Base-by-base conservation (phyloP, 257 asterid genomes). In the Solanum gracilifrons region DNA sequence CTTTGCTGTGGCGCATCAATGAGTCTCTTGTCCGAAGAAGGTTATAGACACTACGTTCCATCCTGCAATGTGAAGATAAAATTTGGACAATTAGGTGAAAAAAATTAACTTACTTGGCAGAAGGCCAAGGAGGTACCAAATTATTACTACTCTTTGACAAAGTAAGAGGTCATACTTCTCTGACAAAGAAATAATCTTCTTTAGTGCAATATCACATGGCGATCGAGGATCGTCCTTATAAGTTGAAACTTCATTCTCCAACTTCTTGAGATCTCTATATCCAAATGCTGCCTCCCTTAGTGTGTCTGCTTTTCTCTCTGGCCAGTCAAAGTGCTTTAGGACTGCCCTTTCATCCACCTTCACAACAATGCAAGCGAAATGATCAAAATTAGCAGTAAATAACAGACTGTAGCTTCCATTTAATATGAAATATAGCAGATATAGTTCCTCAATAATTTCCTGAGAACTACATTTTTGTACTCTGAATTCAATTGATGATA, bases 291-390 rank as follows among this genome's bases (percentile, higher is more conserved):
- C 98, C 91, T 96, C 99, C 72, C 99, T 90, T 86, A 96, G 87
- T 23, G 97, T 93, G 86, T 96, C 99, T 0, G 99, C 99, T 87
- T 95, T 96, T 91, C 92, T 96, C 92, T 96, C 98, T 66, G 99
- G 99, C 99, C 99, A 96, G 43, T 95, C 96, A 36, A 96, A 96
- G 93, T 96, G 99, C 93, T 95, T 96, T 89, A 96, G 89, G 82
- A 96, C 99, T 82, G 99, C 99, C 91, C 98, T 93, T 86, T 96
- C 99, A 25, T 96, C 99, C 91, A 95, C 99, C 99, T 96, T 85
- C 85, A 85, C 60, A 86, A 73, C 85, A 86, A 71, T 31, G 32
- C 73, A 85, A 86, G 73, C 85, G 69, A 29, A 73, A 83, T 85
- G 29, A 62, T 80, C 37, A 71, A 85, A 68, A 39, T 85, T 68